Conservation (phyloP, 2,329 filamentous ascomycete species). For the Zymoseptoria passerinii region DNA sequence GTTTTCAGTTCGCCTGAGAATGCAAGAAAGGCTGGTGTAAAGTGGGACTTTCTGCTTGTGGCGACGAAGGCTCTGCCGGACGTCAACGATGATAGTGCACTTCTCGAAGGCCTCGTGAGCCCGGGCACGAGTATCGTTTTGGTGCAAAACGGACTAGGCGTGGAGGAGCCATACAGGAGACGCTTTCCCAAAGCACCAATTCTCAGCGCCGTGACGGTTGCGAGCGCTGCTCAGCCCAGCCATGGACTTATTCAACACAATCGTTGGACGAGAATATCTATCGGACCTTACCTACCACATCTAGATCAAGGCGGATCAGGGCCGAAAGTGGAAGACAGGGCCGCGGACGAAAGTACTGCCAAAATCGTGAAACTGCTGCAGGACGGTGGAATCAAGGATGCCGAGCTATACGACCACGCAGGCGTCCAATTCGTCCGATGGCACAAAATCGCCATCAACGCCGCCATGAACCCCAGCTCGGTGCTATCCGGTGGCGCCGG, state of each 20-base stretch:
- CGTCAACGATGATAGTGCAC: slow-evolving; percentile 52
- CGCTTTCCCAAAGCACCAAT: slow-evolving; percentile 55
- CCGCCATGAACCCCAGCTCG: slow-evolving; percentile 64
- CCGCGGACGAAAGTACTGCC: slow-evolving; percentile 34
- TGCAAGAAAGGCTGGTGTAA: slow-evolving; percentile 39
- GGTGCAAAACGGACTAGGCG: slow-evolving; percentile 64
- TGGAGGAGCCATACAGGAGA: slow-evolving; percentile 56
- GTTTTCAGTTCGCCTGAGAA: slow-evolving; percentile 55
- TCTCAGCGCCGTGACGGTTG: slow-evolving; percentile 60
- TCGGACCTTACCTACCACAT: slow-evolving; percentile 56
- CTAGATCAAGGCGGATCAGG: slow-evolving; percentile 30
- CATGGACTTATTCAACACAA: slow-evolving; percentile 61
- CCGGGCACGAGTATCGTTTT: slow-evolving; percentile 52
- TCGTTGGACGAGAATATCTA: slow-evolving; percentile 63
- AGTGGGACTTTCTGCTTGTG: slow-evolving; percentile 60
- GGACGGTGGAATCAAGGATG: slow-evolving; percentile 57
- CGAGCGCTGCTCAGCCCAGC: slow-evolving; percentile 57
- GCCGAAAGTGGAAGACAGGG: slow-evolving; percentile 16
- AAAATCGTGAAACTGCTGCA: slow-evolving; percentile 49
- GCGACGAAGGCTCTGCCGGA: slow-evolving; percentile 65
- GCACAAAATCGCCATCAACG: slow-evolving; percentile 72
- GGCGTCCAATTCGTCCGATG: slow-evolving; percentile 63
- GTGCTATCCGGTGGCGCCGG: slow-evolving; percentile 57
- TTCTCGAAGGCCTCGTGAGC: slow-evolving; percentile 53
- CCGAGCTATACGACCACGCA: slow-evolving; percentile 54